Evolutionary conservation across 768 basidiomycete genomes (phyloP), one percentile per base, ranked within the genome.

Genomic region (Tricholoma bakamatsutake): DNA sequence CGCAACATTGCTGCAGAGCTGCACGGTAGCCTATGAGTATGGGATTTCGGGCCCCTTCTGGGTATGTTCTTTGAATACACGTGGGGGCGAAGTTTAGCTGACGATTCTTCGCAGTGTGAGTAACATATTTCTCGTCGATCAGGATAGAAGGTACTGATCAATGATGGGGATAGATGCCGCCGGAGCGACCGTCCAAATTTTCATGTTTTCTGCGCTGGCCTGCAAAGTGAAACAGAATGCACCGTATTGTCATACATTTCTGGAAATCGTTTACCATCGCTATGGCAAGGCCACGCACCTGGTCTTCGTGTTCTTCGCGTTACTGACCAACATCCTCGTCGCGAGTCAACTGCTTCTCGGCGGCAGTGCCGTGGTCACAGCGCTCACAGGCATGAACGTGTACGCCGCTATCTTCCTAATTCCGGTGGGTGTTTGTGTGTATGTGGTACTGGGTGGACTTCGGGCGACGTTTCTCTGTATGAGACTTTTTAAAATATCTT

Each of bases 171-270:
- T 35, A 35, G 34, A 78, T 55, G 79, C 72, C 11, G 78, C 75
- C 0, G 77, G 80, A 2, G 78, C 75, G 35, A 82, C 81, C 0
- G 77, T 80, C 18, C 80, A 81, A 61, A 73, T 83, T 17, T 72
- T 73, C 5, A 72, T 82, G 55, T 83, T 83, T 54, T 77, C 73
- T 33, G 76, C 78, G 70, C 64, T 81, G 4, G 80, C 80, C 30
- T 76, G 79, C 1, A 79, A 81, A 61, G 76, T 83, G 10, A 85
- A 84, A 64, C 76, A 75, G 72, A 83, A 83, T 50, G 82, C 81
- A 0, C 81, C 81, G 31, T 76, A 77, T 13, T 80, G 80, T 0
- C 79, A 79, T 59, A 85, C 81, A 0, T 83, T 81, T 60, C 67
- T 82, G 24, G 81, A 85, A 62, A 81, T 84, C 33, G 78, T 80